These are phyloP conservation scores for Begonia loranthoides DNA, from an alignment of 306 rosid genomes.

Conservation along the genomic window DNA sequence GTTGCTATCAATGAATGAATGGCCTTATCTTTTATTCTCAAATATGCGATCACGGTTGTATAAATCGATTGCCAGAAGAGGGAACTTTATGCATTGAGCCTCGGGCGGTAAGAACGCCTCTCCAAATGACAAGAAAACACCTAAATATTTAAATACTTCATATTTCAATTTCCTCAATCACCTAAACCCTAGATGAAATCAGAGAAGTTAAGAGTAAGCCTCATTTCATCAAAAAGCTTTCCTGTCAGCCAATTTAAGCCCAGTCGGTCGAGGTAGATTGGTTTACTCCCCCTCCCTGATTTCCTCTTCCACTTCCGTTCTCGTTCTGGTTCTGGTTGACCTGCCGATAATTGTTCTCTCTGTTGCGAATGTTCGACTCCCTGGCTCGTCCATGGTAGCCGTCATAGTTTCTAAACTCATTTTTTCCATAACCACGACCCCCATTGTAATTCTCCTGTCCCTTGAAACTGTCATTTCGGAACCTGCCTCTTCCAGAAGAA, in stretches of 20 bases:
- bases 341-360: constrained; percentile 58
- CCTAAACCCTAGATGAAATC: too few species aligned
- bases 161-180: too few species aligned
- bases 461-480: constrained; percentile 55
- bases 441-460: constrained; percentile 62
- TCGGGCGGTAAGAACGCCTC: background rate
- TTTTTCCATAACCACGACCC: constrained; percentile 66
- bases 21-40: too few species aligned
- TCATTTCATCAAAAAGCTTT: background rate
- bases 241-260: too few species aligned
- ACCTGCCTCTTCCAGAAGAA: constrained; percentile 69
- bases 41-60: too few species aligned
- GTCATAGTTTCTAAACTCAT: constrained; percentile 70
- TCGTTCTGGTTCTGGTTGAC: constrained; percentile 41
- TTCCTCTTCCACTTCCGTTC: constrained; percentile 60
- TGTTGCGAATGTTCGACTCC: constrained; percentile 29
- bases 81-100: background rate
- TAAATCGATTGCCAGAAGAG: background rate
- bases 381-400: constrained; percentile 53
- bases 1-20: too few species aligned
- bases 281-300: constrained; percentile 25
- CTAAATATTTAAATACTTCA: too few species aligned
- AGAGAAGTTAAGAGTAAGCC: background rate
- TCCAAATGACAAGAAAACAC: too few species aligned
- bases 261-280: constrained; percentile 17